Evolutionary conservation across 1,284 basidiomycete genomes (phyloP), one percentile per base, ranked within the genome.

Genomic region (Ceratobasidium sp.): DNA sequence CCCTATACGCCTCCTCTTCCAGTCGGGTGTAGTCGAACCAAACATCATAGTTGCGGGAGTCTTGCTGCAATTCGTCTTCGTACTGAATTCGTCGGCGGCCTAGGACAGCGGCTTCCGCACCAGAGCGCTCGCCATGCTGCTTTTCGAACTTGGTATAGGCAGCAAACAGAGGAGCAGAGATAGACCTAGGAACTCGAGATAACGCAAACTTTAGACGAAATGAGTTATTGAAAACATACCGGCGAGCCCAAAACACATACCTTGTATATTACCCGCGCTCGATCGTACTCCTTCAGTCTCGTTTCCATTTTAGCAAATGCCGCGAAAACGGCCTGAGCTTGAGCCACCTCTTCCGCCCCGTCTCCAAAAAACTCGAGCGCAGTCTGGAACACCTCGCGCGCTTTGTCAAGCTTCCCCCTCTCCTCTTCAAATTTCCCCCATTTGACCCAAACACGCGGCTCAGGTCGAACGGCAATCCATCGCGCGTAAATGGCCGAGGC

Each of bases 221-320:
- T 26, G 61, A 39, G 10, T 61, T 20, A 75, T 33, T 40, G 51
- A 12, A 55, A 33, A 7, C 42, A 18, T 5, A 49, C 26, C 4
- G 33, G 26, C 42, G 28, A 67, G 49, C 23, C 4, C 44, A 20
- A 26, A 33, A 53, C 72, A 82, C 85, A 51, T 82, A 92, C 95
- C 89, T 99, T 99, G 88, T 98, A 99, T 81, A 99, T 98, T 40
- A 97, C 96, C 76, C 98, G 88, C 2, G 98, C 97, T 56, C 98
- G 93, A 78, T 99, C 98, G 86, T 93, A 98, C 87, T 99, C 97
- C 86, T 98, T 98, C 83, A 96, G 84, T 64, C 97, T 89, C 10
- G 93, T 98, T 87, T 99, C 98, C 97, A 99, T 98, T 87, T 96
- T 97, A 0, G 97, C 97, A 86, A 99, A 99, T 0, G 96, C 94